Evolutionary conservation across 495 filamentous ascomycete species (phyloP), one percentile per base, ranked within the genome.

Genomic region (Astrothelium macrocarpum): DNA sequence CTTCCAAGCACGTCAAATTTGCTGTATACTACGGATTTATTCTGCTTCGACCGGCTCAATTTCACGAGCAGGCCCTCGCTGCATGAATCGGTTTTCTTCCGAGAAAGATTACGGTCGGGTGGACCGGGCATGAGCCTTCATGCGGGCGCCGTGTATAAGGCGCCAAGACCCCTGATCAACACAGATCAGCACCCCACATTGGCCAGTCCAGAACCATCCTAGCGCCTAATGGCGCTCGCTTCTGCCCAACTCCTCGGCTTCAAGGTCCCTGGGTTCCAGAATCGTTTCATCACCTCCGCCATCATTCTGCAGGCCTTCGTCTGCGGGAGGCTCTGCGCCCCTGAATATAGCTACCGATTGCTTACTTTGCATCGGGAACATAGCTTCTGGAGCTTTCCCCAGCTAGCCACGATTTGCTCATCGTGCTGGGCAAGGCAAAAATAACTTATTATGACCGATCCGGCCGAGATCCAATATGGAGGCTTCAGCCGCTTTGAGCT

Each of bases 401-500:
- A 56, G 49, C 49, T 16, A 56, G 49, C 49, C 49, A 56, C 49
- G 9, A 56, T 14, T 39, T 56, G 20, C 25, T 20, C 9, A 5
- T 28, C 7, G 25, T n/a, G 49, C 25, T 56, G 49, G n/a, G n/a
- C n/a, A n/a, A n/a, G n/a, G 23, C 49, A 25, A 29, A 16, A 29
- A 56, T 28, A 29, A 25, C 23, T 29, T 7, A 56, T 16, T 25
- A 56, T 56, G 49, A 56, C 49, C 49, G 49, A 56, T 11, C 9
- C 25, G 23, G 49, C 16, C 23, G 49, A 56, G 10, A 20, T 29
- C 25, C 49, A 56, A 56, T 85, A 87, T 65, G 87, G 80, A 59
- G 86, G 87, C 62, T 87, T 75, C 72, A 80, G 83, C 49, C 85
- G 87, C 62, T 90, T 90, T 70, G 86, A 89, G 72, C 80, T 90